These are phyloP conservation scores for Veloboletus limbatus DNA, from an alignment of 1,284 basidiomycete genomes.

Conservation along the genomic window DNA sequence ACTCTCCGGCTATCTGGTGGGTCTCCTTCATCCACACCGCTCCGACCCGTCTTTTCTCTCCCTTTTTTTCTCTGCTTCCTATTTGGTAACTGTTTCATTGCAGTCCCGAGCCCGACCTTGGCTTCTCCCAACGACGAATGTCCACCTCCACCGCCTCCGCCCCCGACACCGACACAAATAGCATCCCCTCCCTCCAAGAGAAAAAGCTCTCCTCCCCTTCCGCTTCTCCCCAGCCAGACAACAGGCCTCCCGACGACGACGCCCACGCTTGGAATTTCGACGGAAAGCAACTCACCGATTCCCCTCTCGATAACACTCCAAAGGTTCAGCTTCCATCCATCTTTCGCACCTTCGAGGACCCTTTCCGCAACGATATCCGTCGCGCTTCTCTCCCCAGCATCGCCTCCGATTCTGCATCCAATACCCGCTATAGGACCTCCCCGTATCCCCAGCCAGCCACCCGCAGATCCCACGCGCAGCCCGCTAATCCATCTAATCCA, in stretches of 20 bases:
- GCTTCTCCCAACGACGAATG: slow-evolving; percentile 56
- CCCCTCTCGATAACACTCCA: slow-evolving; percentile 38
- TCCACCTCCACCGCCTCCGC: slow-evolving; percentile 58
- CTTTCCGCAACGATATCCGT: slow-evolving; percentile 52
- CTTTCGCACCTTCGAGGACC: slow-evolving; percentile 64
- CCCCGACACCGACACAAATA: slow-evolving; percentile 58
- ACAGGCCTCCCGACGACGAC: slow-evolving; percentile 40
- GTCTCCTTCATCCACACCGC: slow-evolving; percentile 25
- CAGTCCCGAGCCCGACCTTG: slow-evolving; percentile 43
- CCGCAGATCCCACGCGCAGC: slow-evolving; percentile 45
- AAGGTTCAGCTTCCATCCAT: slow-evolving; percentile 73
- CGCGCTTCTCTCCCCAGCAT: slow-evolving; percentile 64
- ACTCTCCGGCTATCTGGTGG: slow-evolving; percentile 50
- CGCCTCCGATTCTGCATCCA: slow-evolving; percentile 47
- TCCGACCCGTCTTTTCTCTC: slow-evolving; percentile 21
- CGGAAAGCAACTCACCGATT: slow-evolving; percentile 33
- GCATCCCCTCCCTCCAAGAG: slow-evolving; percentile 52
- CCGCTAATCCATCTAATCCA: slow-evolving; percentile 45
- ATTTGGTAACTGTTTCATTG: slow-evolving; percentile 13
- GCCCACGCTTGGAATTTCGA: slow-evolving; percentile 37
- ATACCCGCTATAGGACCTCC: slow-evolving; percentile 39
- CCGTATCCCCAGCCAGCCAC: slow-evolving; percentile 47
- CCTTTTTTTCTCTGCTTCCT: slow-evolving; percentile 9
- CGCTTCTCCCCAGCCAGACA: slow-evolving; percentile 48
- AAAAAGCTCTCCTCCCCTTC: slow-evolving; percentile 55